A percentile compares a stretch with the other conserved stretches of the same genome.
Conservation (phyloP, 805 yeast genomes). For the Jamesozyma hellenica region DNA sequence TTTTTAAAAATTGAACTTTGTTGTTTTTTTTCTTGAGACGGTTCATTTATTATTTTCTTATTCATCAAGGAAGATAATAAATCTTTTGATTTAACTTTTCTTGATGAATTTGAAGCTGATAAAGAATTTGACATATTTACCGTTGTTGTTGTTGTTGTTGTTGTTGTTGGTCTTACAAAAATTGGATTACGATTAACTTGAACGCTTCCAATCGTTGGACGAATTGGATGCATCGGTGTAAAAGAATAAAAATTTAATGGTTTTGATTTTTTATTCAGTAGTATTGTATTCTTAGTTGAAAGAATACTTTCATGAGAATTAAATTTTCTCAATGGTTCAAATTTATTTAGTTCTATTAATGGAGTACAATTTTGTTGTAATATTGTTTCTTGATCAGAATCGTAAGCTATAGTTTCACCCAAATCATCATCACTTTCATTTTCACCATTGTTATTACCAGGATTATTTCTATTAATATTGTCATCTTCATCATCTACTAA, state of each 20-base stretch:
- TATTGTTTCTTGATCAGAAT: slow-evolving; percentile 9
- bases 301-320: slow-evolving; percentile 29
- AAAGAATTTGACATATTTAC: background rate
- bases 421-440: background rate
- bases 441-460: background rate
- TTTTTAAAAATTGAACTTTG: slow-evolving; percentile 10
- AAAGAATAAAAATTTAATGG: slow-evolving; percentile 6
- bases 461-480: slow-evolving; percentile 8
- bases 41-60: background rate
- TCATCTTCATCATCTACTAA: slow-evolving; percentile 25
- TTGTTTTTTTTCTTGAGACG: background rate
- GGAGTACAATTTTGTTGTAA: slow-evolving; percentile 3
- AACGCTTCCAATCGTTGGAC: slow-evolving; percentile 1
- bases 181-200: slow-evolving; percentile 2
- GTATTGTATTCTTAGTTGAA: slow-evolving; percentile 8
- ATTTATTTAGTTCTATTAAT: background rate
- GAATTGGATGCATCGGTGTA: background rate
- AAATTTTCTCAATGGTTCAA: slow-evolving; percentile 20
- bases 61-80: slow-evolving; percentile 6
- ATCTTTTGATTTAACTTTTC: slow-evolving; percentile 9
- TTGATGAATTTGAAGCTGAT: background rate
- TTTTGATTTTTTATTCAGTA: slow-evolving; percentile 1
- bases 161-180: background rate
- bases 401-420: background rate
- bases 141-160: background rate